Base-by-base conservation (phyloP, 2,329 filamentous ascomycete genomes). In the Talaromyces sp. region DNA sequence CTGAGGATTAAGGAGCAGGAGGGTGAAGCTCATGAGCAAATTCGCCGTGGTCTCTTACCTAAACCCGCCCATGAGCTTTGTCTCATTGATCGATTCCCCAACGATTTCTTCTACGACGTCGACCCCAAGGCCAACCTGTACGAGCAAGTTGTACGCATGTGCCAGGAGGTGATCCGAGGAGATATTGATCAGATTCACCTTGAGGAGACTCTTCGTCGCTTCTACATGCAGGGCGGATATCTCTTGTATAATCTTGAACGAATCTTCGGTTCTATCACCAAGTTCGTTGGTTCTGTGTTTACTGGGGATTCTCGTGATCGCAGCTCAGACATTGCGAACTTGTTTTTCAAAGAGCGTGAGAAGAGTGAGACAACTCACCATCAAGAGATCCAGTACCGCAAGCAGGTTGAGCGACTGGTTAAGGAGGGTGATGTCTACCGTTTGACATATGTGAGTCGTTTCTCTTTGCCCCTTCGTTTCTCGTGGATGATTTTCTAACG, bases 371-470 rank as follows among this genome's bases (percentile, higher is more conserved):
- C 91, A 0, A 96, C 91, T 45, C 93, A 91, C 64, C 87, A 94
- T 71, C 87, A 88, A 27, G 93, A 97, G 77, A 90, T 96, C 55
- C 90, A 88, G 65, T 91, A 93, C 55, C 86, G 93, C 56, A 96
- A 95, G 73, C 90, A 91, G 69, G 91, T 94, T 1, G 91, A 97
- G 74, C 94, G 94, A 74, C 86, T 91, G 67, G 86, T 94, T 61
- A 96, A 95, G 77, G 93, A 97, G 59, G 89, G 88, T 14, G 93
- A 97, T 66, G 84, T 96, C 58, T 97, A 96, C 73, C 86, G 91
- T 45, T 87, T 97, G 61, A 86, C 87, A 69, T 97, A 88, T 80
- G 93, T 97, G 86, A 82, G 91, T 86, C 17, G 17, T 19, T 16
- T 22, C 5, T 11, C 42, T 40, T n/a, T 27, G n/a, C 8, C n/a